phyloP scores from a whole-genome alignment of 805 yeast species.

The Priceomyces medius region DNA sequence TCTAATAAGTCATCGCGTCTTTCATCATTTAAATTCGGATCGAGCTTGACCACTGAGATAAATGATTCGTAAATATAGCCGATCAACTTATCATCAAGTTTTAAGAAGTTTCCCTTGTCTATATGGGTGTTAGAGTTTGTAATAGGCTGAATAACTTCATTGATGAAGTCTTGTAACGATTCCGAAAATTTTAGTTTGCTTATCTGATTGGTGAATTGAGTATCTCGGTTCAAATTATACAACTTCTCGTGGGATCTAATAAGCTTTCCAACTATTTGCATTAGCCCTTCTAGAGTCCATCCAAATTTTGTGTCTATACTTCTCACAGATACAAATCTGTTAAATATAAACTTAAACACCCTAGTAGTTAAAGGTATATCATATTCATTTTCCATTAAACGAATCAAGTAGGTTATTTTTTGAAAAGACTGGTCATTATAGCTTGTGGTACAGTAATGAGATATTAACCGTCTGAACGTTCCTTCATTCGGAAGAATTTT shows the following conservation, averaged over 20 bases:
- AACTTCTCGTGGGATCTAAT: conserved; percentile 16
- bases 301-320: neutral
- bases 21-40: neutral
- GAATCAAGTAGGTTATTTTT: conserved; percentile 13
- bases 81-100: conserved; percentile 21
- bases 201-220: conserved; percentile 3
- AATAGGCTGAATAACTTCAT: conserved; percentile 11
- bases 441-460: conserved; percentile 12
- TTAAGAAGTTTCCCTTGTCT: conserved; percentile 17
- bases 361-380: conserved; percentile 33
- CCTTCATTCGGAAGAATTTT: conserved; percentile 22
- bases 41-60: conserved; percentile 8
- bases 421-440: conserved; percentile 9
- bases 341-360: conserved; percentile 22
- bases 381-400: conserved; percentile 18
- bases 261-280: conserved; percentile 13
- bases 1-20: neutral
- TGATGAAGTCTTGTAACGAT: conserved; percentile 14
- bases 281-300: conserved; percentile 11
- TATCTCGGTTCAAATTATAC: conserved; percentile 6
- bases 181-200: conserved; percentile 12
- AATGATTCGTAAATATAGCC: conserved; percentile 15
- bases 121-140: conserved; percentile 5
- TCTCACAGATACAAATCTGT: conserved; percentile 11
- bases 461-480: conserved; percentile 24